Evolutionary conservation across 2,329 filamentous ascomycete species (phyloP).

Genomic region (Hirsutella thompsonii): DNA sequence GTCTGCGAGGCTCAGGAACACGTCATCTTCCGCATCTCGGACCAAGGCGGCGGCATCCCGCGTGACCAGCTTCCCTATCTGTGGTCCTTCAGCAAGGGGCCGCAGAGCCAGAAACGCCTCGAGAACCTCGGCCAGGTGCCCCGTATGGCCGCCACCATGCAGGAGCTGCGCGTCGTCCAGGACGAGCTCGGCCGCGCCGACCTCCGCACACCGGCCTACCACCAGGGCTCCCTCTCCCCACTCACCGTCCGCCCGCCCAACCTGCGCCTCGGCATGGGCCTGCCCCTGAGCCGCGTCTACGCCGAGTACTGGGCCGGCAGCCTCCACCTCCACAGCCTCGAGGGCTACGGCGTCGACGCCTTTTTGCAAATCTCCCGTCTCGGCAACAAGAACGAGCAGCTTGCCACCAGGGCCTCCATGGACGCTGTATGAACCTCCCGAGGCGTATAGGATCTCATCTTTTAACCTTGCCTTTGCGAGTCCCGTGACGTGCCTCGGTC

Average conservation of each 20-base stretch:
- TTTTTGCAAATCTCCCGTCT: conserved; percentile 94
- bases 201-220: conserved; percentile 25
- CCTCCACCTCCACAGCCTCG: conserved; percentile 79
- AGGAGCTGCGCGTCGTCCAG: conserved; percentile 59
- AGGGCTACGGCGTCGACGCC: conserved; percentile 91
- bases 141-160: conserved; percentile 83
- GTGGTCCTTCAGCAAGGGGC: conserved; percentile 95
- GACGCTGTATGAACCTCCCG: conserved; percentile 56
- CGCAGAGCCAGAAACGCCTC: conserved; percentile 63
- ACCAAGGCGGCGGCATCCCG: conserved; percentile 86
- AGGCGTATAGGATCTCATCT: no score
- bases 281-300: conserved; percentile 89
- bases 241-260: conserved; percentile 77
- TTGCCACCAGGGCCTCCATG: conserved; percentile 66
- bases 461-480: no score
- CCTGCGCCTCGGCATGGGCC: conserved; percentile 77
- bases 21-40: conserved; percentile 91
- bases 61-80: conserved; percentile 75
- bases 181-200: conserved; percentile 26
- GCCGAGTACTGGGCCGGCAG: conserved; percentile 97
- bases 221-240: conserved; percentile 57
- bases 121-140: conserved; percentile 79
- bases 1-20: conserved; percentile 91
- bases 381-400: conserved; percentile 94
- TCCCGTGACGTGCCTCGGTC: no score